Base-by-base conservation (phyloP, 768 basidiomycete genomes). In the Pulveroboletus sp. region DNA sequence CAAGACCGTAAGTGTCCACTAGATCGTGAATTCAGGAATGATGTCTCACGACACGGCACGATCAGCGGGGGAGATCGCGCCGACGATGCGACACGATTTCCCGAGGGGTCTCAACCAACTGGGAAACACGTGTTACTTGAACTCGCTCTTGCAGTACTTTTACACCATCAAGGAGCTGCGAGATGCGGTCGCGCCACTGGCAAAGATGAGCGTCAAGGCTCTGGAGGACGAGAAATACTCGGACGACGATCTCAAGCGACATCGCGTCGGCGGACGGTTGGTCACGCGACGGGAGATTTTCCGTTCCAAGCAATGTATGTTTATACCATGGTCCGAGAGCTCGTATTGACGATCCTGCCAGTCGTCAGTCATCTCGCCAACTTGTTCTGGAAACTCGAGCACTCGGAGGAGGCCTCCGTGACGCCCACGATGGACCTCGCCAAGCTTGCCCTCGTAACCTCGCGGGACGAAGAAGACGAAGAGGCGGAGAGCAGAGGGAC, bases 111-210 rank as follows among this genome's bases (percentile, higher is more conserved):
- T 94, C 24, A 87, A 93, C 62, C 92, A 94, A 61, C 76, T 91
- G 19, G 89, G 90, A 43, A 93, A 92, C 58, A 93, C 90, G 0
- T 92, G 91, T 60, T 92, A 91, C 60, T 72, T 89, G 40, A 93
- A 91, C 62, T 92, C 86, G 31, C 72, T 88, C 29, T 49, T 60
- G 36, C 63, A 95, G 86, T 96, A 95, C 65, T 94, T 96, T 65
- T 95, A 93, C 65, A 95, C 93, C n/a, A 92, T 96, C 68, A 87
- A 81, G 62, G 89, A 93, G 30, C 78, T 96, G 23, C 79, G 93
- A 27, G 83, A 85, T 17, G 83, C 87, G 6, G 82, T 95, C 9
- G 71, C 71, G 26, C 80, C 77, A 17, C 74, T 84, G 72, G 76
- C 76, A 22, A 76, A 79, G 49, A 62, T 76, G 32, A 79, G 77